phyloP scores from a whole-genome alignment of 1,284 basidiomycete species.

The Tylopilus sp. region DNA sequence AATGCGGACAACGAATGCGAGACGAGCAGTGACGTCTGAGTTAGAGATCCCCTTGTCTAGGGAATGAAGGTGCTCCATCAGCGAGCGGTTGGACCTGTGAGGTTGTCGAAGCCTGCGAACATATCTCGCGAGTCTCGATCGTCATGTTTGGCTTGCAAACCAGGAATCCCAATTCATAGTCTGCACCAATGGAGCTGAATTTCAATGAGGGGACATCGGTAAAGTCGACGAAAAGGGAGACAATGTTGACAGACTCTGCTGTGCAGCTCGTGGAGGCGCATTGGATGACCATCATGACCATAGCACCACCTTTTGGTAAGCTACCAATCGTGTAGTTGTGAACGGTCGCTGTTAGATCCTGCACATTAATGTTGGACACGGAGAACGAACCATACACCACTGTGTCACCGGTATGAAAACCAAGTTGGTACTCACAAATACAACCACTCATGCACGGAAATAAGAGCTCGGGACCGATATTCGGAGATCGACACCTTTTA shows the following conservation, averaged over 20 bases:
- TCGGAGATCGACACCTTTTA: conserved; percentile 6
- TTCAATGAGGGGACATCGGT: conserved; percentile 8
- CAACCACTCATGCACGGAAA: conserved; percentile 10
- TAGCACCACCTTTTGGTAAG: conserved; percentile 14
- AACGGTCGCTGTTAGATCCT: conserved; percentile 7
- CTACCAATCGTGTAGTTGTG: conserved; percentile 11
- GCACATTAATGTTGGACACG: conserved; percentile 12
- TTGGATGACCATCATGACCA: conserved; percentile 13
- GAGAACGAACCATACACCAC: conserved; percentile 5
- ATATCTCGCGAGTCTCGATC: conserved; percentile 22
- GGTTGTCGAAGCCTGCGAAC: conserved; percentile 6
- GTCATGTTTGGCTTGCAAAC: conserved; percentile 23
- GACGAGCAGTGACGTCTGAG: conserved; percentile 13
- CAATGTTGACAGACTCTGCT: conserved; percentile 3
- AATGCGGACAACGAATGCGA: conserved; percentile 11
- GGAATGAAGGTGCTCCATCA: background rate
- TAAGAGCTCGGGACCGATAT: conserved; percentile 10
- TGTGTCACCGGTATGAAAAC: conserved; percentile 1
- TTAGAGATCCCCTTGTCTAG: conserved; percentile 12
- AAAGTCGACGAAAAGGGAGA: conserved; percentile 11
- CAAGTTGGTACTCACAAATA: background rate
- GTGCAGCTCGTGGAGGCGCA: conserved; percentile 12
- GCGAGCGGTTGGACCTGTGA: conserved; percentile 9
- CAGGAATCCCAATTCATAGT: conserved; percentile 19
- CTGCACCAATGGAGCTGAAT: conserved; percentile 6